Base-by-base conservation (phyloP, 1,284 basidiomycete genomes). In the Malassezia sympodialis region DNA sequence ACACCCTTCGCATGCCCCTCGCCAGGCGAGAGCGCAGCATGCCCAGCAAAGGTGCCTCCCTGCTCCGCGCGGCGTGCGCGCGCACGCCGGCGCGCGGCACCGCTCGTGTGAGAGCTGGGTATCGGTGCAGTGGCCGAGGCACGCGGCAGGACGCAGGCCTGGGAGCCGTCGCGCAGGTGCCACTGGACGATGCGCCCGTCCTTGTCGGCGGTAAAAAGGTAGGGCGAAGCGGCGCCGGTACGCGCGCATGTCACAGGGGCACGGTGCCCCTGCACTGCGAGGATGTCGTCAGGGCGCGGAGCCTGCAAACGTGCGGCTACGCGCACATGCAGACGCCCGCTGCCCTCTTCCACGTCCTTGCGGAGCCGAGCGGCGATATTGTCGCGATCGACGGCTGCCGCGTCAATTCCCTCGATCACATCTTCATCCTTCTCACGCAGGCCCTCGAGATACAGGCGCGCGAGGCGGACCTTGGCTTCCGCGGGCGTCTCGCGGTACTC, bases 341-440 rank as follows among this genome's bases (percentile, higher is more conserved):
- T 59, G 23, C 62, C 54, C 23, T 68, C 63, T 11, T 63, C 55
- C 11, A 68, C 68, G 43, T 72, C 71, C 56, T 65, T 65, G 30
- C 88, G 87, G 61, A 98, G 78, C 44, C 91, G 79, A 15, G 89
- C 82, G 40, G 88, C 87, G 59, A 98, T 88, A 62, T 94, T 81
- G 61, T 96, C 90, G 63, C 83, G 82, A 78, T 96, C 91, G 45
- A 93, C 84, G 62, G 91, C 89, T 0, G 88, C 89, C 2, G 93
- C 93, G 70, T 98, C 91, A 60, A 84, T 88, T 47, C 67, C 67
- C 32, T 65, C 59, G 21, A 62, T 64, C 48, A 53, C 65, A 55
- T 65, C 62, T 2, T 52, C 56, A 0, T 45, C 51, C 8, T 31
- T 56, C 15, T 42, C 42, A 34, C 50, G 57, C 15, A 96, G 83